Conservation (phyloP, 2,329 filamentous ascomycete genomes). For the Xylariaceae sp. region DNA sequence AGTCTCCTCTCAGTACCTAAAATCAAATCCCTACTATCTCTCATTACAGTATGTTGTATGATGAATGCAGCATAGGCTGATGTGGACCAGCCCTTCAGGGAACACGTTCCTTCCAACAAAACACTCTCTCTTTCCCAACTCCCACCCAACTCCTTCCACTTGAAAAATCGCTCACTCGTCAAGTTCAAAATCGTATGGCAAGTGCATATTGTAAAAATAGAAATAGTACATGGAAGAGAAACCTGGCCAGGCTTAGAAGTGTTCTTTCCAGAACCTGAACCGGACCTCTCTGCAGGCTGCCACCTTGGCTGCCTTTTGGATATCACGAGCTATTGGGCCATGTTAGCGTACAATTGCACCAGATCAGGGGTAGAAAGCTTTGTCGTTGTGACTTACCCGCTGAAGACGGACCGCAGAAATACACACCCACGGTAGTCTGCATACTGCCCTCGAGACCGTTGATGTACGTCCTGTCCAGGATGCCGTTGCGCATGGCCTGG, state of each 20-base stretch:
- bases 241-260: constrained; percentile 49
- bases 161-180: too few species aligned
- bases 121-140: too few species aligned
- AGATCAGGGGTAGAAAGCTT: background rate
- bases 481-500: constrained; percentile 78
- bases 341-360: constrained; percentile 30
- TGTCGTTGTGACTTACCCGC: constrained; percentile 43
- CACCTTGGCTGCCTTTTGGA: constrained; percentile 71
- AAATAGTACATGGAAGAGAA: constrained; percentile 16
- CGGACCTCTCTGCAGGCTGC: constrained; percentile 72
- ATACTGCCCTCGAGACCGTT: constrained; percentile 70
- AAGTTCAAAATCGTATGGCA: too few species aligned
- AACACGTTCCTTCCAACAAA: too few species aligned
- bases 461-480: constrained; percentile 79
- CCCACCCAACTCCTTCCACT: constrained; percentile 2
- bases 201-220: too few species aligned
- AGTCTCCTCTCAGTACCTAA: too few species aligned
- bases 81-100: too few species aligned
- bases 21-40: too few species aligned
- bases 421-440: constrained; percentile 86
- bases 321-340: constrained; percentile 64
- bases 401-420: constrained; percentile 88
- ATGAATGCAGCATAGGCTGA: too few species aligned
- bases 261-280: constrained; percentile 99
- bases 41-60: too few species aligned